Base-by-base conservation (phyloP, 129 eudicot genomes). In the Flaveria robusta region DNA sequence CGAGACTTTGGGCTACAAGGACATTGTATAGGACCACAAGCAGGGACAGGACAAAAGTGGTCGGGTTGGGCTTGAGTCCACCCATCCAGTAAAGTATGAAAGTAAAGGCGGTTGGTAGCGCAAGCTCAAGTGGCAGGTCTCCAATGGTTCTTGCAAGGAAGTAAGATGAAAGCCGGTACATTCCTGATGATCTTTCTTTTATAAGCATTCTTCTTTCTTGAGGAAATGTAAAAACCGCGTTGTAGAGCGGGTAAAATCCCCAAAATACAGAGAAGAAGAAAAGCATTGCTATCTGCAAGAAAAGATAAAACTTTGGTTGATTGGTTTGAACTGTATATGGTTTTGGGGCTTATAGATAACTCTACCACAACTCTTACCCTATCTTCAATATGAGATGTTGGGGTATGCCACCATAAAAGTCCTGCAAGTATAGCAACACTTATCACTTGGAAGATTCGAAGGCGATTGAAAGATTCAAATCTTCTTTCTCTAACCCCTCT, bases 31-130 rank as follows among this genome's bases (percentile, higher is more conserved):
- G 96, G 66, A 95, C 99, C 9, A 95, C 87, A 9, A 91, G 89
- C 68, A 95, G 94, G 68, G 99, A 87, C 37, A 95, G 92, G 83
- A 89, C 84, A 55, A 95, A 95, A 50, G 90, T 87, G 55, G 62
- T 65, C 1, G 96, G 94, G 58, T 89, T 89, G 7, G 99, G 89
- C 73, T 91, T 95, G 19, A 95, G 87, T 52, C 98, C 99, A 5
- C 99, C 99, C 99, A 95, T 95, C 98, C 99, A 95, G 63, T 95
- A 95, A 69, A 95, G 79, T 72, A 95, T 95, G 90, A 89, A 86
- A 13, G 97, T 92, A 43, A 95, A 95, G 62, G 97, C 94, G 8
- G 94, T 95, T 75, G 99, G 99, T 24, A 95, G 87, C 31, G 96
- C 96, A 11, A 95, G 93, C 81, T 94, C 98, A 19, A 94, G 81